Evolutionary conservation across 208 protist species (phyloP), one percentile per base, ranked within the genome.

Genomic region (Paratrypanosoma confusum): DNA sequence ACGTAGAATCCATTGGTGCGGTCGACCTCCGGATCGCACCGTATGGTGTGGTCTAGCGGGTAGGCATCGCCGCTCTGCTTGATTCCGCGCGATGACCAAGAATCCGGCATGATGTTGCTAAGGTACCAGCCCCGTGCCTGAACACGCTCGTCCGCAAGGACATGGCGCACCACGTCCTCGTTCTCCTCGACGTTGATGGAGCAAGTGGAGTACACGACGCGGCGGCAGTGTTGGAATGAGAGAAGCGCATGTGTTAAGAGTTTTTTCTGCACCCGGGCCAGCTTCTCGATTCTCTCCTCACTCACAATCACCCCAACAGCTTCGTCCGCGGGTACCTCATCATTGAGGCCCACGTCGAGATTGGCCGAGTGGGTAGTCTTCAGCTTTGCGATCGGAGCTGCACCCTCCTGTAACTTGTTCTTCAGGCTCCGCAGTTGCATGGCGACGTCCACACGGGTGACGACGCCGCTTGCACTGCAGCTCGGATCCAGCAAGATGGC

Each of bases 191-290:
- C 76, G 46, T 94, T 73, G 10, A 93, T 62, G 6, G 78, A 91
- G 61, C 89, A 96, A 7, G 89, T 96, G 3, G 83, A 93, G 65
- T 96, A 96, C 11, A 91, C 80, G 14, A 96, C 77, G 11, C 71
- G 73, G 49, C 81, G 70, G 50, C 81, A 90, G 48, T 82, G 72
- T 16, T 84, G 70, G 40, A 96, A 94, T 6, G 74, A 87, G 6
- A 93, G 65, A 5, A 94, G 57, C 7, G 85, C 66, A 44, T 96
- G 89, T 10, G 65, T 60, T 3, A 96, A 55, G 1, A 96, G 56
- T 50, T 85, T 90, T n/a, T 69, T 65, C 62, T 96, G 89, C 25
- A 96, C 49, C 10, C 63, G 60, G 5, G 80, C 58, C 22, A 96
- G 67, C 35, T 81, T 82, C 24, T 65, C 39, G 2, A 94, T 61